Conservation (phyloP, 1,284 basidiomycete species). For the Tilletia horrida region DNA sequence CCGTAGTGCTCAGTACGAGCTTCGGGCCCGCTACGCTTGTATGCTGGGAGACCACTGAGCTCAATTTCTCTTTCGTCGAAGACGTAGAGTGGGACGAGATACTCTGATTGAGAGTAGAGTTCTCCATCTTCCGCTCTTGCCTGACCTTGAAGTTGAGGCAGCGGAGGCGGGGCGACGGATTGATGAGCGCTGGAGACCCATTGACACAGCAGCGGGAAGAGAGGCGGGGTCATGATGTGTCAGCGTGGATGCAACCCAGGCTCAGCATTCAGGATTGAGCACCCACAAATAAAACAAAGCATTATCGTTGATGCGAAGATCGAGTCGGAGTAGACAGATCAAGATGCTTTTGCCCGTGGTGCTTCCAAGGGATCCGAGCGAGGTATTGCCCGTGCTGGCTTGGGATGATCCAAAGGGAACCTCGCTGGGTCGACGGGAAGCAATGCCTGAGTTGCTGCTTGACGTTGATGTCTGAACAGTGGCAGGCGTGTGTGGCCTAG, state of each 20-base stretch:
- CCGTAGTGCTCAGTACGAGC: conserved; percentile 56
- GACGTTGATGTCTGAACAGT: background rate
- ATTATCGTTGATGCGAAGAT: conserved; percentile 58
- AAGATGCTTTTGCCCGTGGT: conserved; percentile 25
- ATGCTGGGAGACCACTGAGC: conserved; percentile 58
- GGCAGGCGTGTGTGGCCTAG: background rate
- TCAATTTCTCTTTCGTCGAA: conserved; percentile 61
- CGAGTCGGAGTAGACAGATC: conserved; percentile 45
- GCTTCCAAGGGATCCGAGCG: background rate
- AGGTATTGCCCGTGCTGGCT: background rate
- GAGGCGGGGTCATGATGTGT: too few relatives aligned
- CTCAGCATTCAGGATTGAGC: too few relatives aligned
- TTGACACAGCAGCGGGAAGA: too few relatives aligned
- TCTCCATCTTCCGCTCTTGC: conserved; percentile 22
- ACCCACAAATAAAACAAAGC: conserved; percentile 57
- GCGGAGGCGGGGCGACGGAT: conserved; percentile 13
- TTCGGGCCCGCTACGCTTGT: conserved; percentile 51
- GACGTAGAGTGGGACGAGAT: conserved; percentile 61
- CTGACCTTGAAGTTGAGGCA: background rate
- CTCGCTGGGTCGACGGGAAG: background rate
- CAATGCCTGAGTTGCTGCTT: conserved; percentile 1
- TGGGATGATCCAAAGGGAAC: too few relatives aligned
- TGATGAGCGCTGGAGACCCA: conserved; percentile 4
- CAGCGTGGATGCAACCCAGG: too few relatives aligned
- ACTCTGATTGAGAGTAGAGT: conserved; percentile 50